A percentile compares a stretch with the other conserved stretches of the same genome.
These are phyloP conservation scores for Fraxinus angustifolia DNA, from an alignment of 305 asterid genomes.

Conservation along the genomic window DNA sequence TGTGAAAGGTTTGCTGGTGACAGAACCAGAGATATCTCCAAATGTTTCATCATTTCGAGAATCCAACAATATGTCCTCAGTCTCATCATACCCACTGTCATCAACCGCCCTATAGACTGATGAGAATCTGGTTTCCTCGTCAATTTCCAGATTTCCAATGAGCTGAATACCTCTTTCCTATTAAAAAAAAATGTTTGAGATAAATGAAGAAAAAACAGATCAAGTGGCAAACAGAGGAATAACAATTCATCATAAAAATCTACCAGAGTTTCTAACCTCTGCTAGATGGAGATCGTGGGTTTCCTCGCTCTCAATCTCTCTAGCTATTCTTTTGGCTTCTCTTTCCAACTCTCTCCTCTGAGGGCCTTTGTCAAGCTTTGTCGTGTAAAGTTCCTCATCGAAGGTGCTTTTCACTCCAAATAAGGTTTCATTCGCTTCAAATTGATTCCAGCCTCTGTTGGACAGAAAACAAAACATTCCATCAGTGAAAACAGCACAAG, in stretches of 20 bases:
- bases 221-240: not conserved
- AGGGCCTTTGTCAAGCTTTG: conserved; percentile 93
- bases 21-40: conserved; percentile 52
- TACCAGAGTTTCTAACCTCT: conserved; percentile 48
- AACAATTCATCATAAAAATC: not conserved
- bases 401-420: conserved; percentile 96
- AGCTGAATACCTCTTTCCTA: conserved; percentile 90
- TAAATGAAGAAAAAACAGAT: conserved; percentile 4
- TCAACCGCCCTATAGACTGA: conserved; percentile 70
- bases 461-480: conserved; percentile 1
- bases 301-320: conserved; percentile 90
- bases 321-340: conserved; percentile 81
- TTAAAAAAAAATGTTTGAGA: conserved; percentile 23
- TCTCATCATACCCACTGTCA: conserved; percentile 75
- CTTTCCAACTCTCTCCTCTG: conserved; percentile 79
- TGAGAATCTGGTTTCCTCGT: conserved; percentile 91
- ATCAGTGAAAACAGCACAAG: conserved; percentile 11
- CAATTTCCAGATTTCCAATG: conserved; percentile 61
- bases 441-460: conserved; percentile 95
- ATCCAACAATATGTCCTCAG: conserved; percentile 64
- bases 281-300: conserved; percentile 92
- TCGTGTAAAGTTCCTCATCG: conserved; percentile 88
- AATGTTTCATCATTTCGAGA: conserved; percentile 76
- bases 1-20: conserved; percentile 34
- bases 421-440: conserved; percentile 73